Percentiles rank a stretch among this genome's conserved stretches.
Conservation (phyloP, 2,329 filamentous ascomycete genomes). For the Fonsecaea nubica region DNA sequence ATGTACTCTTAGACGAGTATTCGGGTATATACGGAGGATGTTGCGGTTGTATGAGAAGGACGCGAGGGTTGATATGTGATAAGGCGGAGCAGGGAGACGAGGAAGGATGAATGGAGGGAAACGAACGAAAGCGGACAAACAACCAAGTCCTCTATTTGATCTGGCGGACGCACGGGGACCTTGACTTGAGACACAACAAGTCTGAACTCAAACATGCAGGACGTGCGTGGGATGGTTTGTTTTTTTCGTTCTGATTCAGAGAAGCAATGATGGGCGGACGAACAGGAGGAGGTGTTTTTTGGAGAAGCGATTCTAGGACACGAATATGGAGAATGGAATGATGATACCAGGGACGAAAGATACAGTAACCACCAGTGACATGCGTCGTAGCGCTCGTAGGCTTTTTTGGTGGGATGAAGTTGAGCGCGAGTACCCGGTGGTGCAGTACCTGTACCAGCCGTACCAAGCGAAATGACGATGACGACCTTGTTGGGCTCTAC, state of each 20-base stretch:
- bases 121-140: slow-evolving; percentile 1
- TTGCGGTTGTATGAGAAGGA: slow-evolving; percentile 12
- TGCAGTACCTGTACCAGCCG: neutral
- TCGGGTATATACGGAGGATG: slow-evolving; percentile 34
- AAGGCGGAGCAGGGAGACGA: slow-evolving; percentile 18
- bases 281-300: slow-evolving; percentile 7
- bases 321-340: neutral
- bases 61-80: slow-evolving; percentile 6
- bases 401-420: neutral
- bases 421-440: neutral
- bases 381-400: neutral
- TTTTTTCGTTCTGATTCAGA: neutral
- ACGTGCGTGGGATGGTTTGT: slow-evolving; percentile 15
- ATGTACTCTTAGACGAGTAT: slow-evolving; percentile 20
- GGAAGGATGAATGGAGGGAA: slow-evolving; percentile 18
- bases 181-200: slow-evolving; percentile 10
- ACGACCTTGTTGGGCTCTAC: slow-evolving; percentile 6
- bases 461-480: slow-evolving; percentile 18
- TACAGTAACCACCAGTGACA: neutral
- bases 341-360: slow-evolving; percentile 21
- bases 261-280: slow-evolving; percentile 14
- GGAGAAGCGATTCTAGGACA: slow-evolving; percentile 5
- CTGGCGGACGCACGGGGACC: slow-evolving; percentile 20
- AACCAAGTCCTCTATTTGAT: neutral
- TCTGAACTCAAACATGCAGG: slow-evolving; percentile 7